These are phyloP conservation scores for Malus hybrid DNA, from an alignment of 331 rosid genomes.

Conservation along the genomic window DNA sequence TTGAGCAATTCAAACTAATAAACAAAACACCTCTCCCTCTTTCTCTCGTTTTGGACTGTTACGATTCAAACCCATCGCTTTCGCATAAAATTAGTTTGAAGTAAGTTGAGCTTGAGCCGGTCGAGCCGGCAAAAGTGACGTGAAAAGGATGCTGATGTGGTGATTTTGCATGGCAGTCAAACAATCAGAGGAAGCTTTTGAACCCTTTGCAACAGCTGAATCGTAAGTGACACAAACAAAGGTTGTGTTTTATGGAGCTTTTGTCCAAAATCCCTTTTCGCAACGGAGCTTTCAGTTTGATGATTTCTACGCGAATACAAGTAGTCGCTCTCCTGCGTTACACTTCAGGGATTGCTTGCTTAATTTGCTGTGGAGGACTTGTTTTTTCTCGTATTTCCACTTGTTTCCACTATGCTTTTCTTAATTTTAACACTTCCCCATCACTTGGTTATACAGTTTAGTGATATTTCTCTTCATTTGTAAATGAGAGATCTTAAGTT, in stretches of 20 bases:
- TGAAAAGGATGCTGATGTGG: slow-evolving; percentile 7
- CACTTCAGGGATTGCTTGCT: background rate
- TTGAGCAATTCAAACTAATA: background rate
- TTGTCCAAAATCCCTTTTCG: slow-evolving; percentile 19
- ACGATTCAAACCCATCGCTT: background rate
- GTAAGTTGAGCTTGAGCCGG: slow-evolving; percentile 1
- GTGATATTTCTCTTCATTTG: no score
- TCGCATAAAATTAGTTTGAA: background rate
- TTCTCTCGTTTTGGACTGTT: background rate
- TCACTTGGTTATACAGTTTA: background rate
- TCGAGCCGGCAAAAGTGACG: slow-evolving; percentile 18
- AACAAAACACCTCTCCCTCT: background rate
- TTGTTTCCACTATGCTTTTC: background rate
- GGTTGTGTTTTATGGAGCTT: background rate
- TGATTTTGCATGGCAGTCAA: slow-evolving; percentile 2
- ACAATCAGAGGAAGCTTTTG: background rate
- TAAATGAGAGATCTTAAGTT: no score
- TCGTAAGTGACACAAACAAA: slow-evolving; percentile 6
- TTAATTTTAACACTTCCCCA: background rate
- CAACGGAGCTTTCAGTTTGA: slow-evolving; percentile 54
- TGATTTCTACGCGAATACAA: slow-evolving; percentile 38
- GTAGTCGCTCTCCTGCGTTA: background rate
- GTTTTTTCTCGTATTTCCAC: background rate
- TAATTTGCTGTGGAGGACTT: background rate
- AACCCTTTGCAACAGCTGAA: slow-evolving; percentile 8